Percentiles rank a stretch among this genome's conserved stretches.
phyloP scores from a whole-genome alignment of 345 rosid genomes.

The Durio zibethinus region DNA sequence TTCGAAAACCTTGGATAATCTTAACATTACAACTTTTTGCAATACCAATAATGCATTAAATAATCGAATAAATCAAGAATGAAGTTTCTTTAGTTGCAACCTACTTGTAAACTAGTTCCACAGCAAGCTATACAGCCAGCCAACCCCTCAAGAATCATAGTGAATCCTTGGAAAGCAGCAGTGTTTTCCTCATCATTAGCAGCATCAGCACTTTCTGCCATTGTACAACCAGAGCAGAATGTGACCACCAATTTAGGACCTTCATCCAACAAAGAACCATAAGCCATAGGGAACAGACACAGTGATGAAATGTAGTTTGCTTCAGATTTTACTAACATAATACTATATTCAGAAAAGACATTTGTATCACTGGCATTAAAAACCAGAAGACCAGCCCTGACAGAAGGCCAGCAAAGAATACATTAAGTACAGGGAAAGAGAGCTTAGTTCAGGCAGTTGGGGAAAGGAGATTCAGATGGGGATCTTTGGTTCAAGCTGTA shows the following conservation, averaged over 20 bases:
- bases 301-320: background rate
- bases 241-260: conserved; percentile 60
- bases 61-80: background rate
- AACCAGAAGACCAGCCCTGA: background rate
- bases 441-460: background rate
- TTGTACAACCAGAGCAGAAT: conserved; percentile 48
- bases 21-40: background rate
- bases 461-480: background rate
- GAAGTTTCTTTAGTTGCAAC: background rate
- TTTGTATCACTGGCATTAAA: background rate
- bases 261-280: conserved; percentile 23
- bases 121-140: conserved; percentile 60
- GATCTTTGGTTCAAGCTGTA: background rate
- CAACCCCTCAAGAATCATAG: conserved; percentile 57
- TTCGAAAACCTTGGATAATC: background rate
- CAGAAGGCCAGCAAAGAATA: background rate
- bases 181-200: conserved; percentile 25
- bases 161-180: conserved; percentile 26
- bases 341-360: background rate
- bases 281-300: conserved; percentile 4
- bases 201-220: conserved; percentile 29
- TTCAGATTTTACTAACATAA: background rate
- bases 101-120: conserved; percentile 43
- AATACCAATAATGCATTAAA: background rate
- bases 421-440: background rate